Base-by-base conservation (phyloP, 1,139 yeast genomes). In the Pichia sp. region DNA sequence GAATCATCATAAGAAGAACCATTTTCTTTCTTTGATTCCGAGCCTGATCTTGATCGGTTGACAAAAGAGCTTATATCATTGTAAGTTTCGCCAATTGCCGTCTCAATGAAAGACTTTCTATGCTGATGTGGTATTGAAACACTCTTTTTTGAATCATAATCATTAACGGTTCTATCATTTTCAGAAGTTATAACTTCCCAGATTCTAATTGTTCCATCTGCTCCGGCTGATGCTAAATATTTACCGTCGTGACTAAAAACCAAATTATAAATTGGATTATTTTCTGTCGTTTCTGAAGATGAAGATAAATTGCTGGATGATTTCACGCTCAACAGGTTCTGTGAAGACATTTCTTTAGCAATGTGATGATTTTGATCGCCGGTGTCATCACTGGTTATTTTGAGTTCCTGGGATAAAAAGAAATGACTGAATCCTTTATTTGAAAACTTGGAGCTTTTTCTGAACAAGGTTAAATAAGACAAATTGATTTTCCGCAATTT, bases 111-210 rank as follows among this genome's bases (percentile, higher is more conserved):
- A 5, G 49, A 44, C 32, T 39, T 41, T 4, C 45, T 16, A 36
- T 33, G 45, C 9, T 16, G 36, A 16, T 16, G 23, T 16, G 23
- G 23, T 16, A 16, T 16, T 2, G 23, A 16, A 16, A 16, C 23
- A 8, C 33, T 33, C 11, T 11, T 34, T 27, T 39, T 38, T 27
- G 44, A 40, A 48, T 82, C 84, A 50, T 78, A 65, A 1, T 85
- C 81, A 16, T 2, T 16, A 11, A 6, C 38, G 36, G 40, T 39
- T 33, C 48, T 47, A 48, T 82, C 84, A 50, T 78, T 65, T 1
- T 86, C 81, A 0, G 87, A 77, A 1, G 85, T 70, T 1, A 87
- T 75, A 3, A 86, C 95, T 59, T 85, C 80, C 94, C 95, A 88
- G 2, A 90, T 68, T 45, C 80, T 69, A 34, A 88, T 72, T 1